These are phyloP conservation scores for Lactarius psammicola DNA, from an alignment of 768 basidiomycete genomes.

Conservation along the genomic window DNA sequence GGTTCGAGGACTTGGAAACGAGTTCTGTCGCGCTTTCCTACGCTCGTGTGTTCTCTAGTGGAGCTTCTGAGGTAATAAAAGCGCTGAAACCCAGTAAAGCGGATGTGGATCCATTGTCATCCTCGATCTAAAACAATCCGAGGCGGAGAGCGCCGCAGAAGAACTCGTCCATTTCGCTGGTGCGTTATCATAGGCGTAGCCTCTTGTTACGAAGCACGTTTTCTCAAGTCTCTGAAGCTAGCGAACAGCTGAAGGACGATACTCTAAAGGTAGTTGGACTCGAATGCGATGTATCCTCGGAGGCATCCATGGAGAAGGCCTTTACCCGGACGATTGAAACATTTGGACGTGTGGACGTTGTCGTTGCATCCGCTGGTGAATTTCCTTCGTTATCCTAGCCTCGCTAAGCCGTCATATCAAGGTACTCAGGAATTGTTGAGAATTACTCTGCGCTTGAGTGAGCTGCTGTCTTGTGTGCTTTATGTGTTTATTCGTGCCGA, in stretches of 20 bases:
- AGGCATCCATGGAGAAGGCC: conserved; percentile 71
- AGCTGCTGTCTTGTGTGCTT: conserved; percentile 30
- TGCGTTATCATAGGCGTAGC: conserved; percentile 38
- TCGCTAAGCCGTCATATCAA: neutral
- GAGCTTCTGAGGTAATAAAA: neutral
- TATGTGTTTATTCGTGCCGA: conserved; percentile 7
- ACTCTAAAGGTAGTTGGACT: conserved; percentile 70
- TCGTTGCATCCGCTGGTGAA: conserved; percentile 85
- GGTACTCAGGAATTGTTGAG: conserved; percentile 68
- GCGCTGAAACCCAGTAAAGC: conserved; percentile 38
- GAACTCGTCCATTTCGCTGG: conserved; percentile 61
- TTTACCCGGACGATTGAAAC: conserved; percentile 62
- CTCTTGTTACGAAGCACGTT: conserved; percentile 23
- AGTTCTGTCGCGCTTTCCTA: conserved; percentile 88
- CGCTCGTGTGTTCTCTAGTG: conserved; percentile 58
- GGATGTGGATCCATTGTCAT: conserved; percentile 81
- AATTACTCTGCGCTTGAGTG: conserved; percentile 87
- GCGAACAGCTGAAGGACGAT: conserved; percentile 52
- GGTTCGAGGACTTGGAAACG: conserved; percentile 85
- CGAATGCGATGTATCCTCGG: conserved; percentile 86
- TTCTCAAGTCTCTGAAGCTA: conserved; percentile 43
- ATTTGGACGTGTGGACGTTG: conserved; percentile 73
- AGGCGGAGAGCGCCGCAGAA: conserved; percentile 63
- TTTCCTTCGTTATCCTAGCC: conserved; percentile 24
- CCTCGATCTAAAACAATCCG: conserved; percentile 73